Evolutionary conservation across 441 rosid genomes (phyloP).

Genomic region (Sinapis alba): DNA sequence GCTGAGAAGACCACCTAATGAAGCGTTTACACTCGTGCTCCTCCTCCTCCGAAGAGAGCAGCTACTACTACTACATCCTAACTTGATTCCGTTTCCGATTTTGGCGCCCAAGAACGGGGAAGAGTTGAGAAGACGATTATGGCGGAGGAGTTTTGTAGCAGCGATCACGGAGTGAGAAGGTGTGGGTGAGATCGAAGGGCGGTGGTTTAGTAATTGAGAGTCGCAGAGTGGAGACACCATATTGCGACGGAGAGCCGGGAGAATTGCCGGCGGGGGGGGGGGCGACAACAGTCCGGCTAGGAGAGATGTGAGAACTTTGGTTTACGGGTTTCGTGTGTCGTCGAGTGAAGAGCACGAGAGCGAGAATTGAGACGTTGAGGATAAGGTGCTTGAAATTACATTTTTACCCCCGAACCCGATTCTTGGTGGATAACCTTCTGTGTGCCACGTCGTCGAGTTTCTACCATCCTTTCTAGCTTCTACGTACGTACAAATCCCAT

Average conservation of each 20-base stretch:
- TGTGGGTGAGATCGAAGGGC: conserved; percentile 44
- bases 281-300: background rate
- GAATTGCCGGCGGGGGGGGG: conserved; percentile 22
- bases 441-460: conserved; percentile 26
- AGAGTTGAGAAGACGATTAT: conserved; percentile 43
- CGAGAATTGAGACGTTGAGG: conserved; percentile 33
- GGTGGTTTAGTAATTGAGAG: conserved; percentile 44
- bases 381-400: conserved; percentile 33
- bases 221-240: conserved; percentile 69
- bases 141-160: conserved; percentile 26
- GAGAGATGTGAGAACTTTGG: conserved; percentile 2
- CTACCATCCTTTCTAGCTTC: background rate
- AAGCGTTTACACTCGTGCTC: conserved; percentile 55
- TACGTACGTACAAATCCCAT: too few species aligned
- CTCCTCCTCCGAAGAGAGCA: conserved; percentile 26
- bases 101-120: conserved; percentile 45
- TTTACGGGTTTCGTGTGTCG: conserved; percentile 34
- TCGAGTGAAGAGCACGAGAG: conserved; percentile 19
- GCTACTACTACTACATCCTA: conserved; percentile 11
- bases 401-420: conserved; percentile 8
- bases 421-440: conserved; percentile 6
- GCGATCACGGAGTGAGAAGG: conserved; percentile 46
- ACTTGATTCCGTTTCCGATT: conserved; percentile 37
- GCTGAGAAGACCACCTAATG: conserved; percentile 79
- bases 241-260: conserved; percentile 26